Base-by-base conservation (phyloP, 202 grass and related monocot species). In the Cymbopogon flexuosus region DNA sequence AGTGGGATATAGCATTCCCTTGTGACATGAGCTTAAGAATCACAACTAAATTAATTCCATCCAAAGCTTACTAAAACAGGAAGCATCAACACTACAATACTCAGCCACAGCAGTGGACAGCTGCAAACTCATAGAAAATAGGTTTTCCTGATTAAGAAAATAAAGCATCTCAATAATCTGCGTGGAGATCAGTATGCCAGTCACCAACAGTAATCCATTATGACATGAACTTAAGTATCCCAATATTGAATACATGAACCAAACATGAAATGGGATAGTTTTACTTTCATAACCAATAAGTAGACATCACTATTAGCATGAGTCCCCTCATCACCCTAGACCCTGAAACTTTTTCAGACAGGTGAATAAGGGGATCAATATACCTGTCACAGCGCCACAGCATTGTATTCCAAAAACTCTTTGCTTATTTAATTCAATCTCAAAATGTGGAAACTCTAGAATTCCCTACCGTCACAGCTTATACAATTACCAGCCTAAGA, bases 381-480 rank as follows among this genome's bases (percentile, higher is more conserved):
- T 58, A 78, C 63, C 59, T 27, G 22, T 27, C 66, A 47, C 42
- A 34, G 40, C 5, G 5, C 15, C 72, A 58, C 33, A 41, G 67
- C 11, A 72, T 49, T 77, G 19, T 85, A 67, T 79, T 85, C 47
- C 30, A 73, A 35, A 39, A 41, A 85, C 10, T 19, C 59, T 13
- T 66, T 47, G 21, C 19, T 82, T 21, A 10, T 8, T n/a, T 72
- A 66, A 67, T 30, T 52, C 66, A 61, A 69, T 47, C 19, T 34
- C 15, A 10, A 81, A 71, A 60, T 21, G 58, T 65, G 60, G 1
- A 59, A 41, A 41, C 29, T 5, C 37, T 62, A 82, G 39, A n/a
- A 68, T 69, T 6, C 15, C 23, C 29, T 35, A 35, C n/a, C 40
- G n/a, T 57, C 3, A 57, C n/a, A 57, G 2, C n/a, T 34, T 34